phyloP scores from a whole-genome alignment of 2,329 filamentous ascomycete species.

The Trichoderma endophyticum region DNA sequence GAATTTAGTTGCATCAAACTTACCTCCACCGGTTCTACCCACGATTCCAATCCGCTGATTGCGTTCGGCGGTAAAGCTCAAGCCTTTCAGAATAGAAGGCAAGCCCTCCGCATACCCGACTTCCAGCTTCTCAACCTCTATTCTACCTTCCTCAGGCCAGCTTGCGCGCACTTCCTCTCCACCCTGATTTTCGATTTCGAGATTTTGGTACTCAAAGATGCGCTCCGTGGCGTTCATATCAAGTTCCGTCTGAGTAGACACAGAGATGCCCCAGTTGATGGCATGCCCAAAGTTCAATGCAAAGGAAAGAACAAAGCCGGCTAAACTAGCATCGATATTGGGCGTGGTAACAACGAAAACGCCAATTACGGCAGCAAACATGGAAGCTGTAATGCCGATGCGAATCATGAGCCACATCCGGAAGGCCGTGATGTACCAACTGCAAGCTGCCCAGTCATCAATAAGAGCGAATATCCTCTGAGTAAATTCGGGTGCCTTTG shows the following conservation, averaged over 20 bases:
- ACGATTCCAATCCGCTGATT: conserved; percentile 13
- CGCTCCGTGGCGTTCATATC: conserved; percentile 13
- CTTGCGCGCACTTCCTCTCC: conserved; percentile 9
- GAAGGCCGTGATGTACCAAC: neutral
- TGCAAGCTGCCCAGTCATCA: conserved; percentile 12
- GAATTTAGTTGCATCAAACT: neutral
- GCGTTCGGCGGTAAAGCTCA: conserved; percentile 9
- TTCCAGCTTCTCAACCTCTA: conserved; percentile 4
- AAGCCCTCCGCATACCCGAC: conserved; percentile 7
- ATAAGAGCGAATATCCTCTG: neutral
- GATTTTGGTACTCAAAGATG: conserved; percentile 1
- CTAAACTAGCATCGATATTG: neutral
- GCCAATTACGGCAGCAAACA: conserved; percentile 3
- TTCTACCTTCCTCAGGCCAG: conserved; percentile 3
- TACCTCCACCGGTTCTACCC: conserved; percentile 7
- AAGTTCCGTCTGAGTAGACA: conserved; percentile 6
- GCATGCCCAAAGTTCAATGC: conserved; percentile 3
- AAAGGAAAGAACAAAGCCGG: conserved; percentile 9
- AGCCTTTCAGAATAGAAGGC: conserved; percentile 8
- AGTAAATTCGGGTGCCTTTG: neutral
- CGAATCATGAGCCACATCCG: conserved; percentile 12
- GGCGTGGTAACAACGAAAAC: conserved; percentile 1
- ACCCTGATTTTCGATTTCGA: neutral
- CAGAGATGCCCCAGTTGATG: conserved; percentile 11
- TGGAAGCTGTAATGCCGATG: conserved; percentile 6